Evolutionary conservation across 805 yeast species (phyloP), one percentile per base, ranked within the genome.

Genomic region (Candida railenensis): DNA sequence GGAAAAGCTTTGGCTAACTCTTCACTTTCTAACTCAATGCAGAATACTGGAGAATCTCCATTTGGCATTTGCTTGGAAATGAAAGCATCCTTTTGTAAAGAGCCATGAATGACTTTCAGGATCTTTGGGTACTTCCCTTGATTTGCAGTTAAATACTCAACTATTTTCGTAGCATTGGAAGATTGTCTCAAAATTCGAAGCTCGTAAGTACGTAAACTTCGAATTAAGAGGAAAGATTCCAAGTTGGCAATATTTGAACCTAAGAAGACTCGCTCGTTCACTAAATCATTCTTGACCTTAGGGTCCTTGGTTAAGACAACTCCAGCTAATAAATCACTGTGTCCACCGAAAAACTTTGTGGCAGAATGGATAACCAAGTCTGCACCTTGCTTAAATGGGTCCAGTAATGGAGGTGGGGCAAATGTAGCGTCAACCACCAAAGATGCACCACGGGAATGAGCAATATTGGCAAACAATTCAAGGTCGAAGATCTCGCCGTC

Each of bases 261-360:
- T 45, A 90, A 66, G 49, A 73, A 76, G 7, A 82, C 64, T 56
- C 98, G 76, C 55, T 91, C 97, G 0, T 61, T 63, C 3, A 73
- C 63, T 49, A 91, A 71, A 37, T 69, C 58, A 19, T 67, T 54
- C 47, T 77, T 76, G 4, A 73, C 73, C 2, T 69, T 64, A 7
- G 58, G 53, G 49, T 80, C 80, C 59, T 84, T 83, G n/a, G 87
- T 82, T 16, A 83, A 81, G 16, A 90, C 66, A 11, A 85, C 72
- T 30, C 98, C 97, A 3, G 96, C 90, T 43, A 91, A 71, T 37
- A 90, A 69, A 63, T 91, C 97, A 4, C 96, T 87, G 66, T 91
- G 97, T n/a, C 98, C 97, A 34, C 96, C 97, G 58, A 89, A 85
- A 67, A 85, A 92, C 62, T 91, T 91, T 0, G 97, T 91, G 1